Evolutionary conservation across 1,284 basidiomycete genomes (phyloP).

Genomic region (Heterobasidion occidentale): DNA sequence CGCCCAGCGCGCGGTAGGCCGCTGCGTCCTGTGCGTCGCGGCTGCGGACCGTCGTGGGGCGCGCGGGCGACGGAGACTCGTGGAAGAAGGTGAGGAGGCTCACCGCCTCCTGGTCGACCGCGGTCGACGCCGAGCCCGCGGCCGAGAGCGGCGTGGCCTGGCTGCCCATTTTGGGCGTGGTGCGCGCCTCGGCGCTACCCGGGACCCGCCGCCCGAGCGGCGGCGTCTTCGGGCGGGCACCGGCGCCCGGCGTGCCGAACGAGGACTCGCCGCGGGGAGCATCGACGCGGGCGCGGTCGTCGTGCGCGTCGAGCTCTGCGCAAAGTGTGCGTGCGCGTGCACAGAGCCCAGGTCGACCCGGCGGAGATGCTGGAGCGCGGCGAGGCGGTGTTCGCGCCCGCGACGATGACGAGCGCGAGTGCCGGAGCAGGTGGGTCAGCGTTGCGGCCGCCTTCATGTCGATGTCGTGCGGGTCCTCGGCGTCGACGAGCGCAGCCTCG

Average conservation of each 20-base stretch:
- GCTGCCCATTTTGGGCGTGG: constrained; percentile 5
- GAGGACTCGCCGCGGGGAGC: constrained; percentile 24
- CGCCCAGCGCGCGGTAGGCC: constrained; percentile 45
- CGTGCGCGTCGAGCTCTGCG: constrained; percentile 53
- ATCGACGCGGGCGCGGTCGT: constrained; percentile 24
- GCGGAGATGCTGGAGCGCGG: constrained; percentile 65
- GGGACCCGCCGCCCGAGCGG: constrained; percentile 10
- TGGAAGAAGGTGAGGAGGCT: constrained; percentile 75
- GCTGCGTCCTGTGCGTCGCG: constrained; percentile 45
- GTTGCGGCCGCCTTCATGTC: constrained; percentile 78
- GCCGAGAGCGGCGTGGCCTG: constrained; percentile 1
- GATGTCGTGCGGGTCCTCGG: constrained; percentile 35
- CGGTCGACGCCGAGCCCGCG: constrained; percentile 7
- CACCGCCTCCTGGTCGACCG: constrained; percentile 63
- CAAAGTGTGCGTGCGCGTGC: constrained; percentile 50
- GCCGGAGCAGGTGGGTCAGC: constrained; percentile 59
- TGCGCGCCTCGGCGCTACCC: not conserved
- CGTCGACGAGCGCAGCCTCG: constrained; percentile 22
- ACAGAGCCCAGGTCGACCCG: constrained; percentile 37
- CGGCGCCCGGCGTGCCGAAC: constrained; percentile 13
- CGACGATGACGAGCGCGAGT: constrained; percentile 50
- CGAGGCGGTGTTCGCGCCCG: constrained; percentile 48
- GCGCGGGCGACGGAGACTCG: constrained; percentile 72
- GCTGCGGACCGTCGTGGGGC: constrained; percentile 36
- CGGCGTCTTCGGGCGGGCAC: constrained; percentile 20